phyloP scores from a whole-genome alignment of 2,329 filamentous ascomycete genomes.

The Phaeoacremonium minimum region DNA sequence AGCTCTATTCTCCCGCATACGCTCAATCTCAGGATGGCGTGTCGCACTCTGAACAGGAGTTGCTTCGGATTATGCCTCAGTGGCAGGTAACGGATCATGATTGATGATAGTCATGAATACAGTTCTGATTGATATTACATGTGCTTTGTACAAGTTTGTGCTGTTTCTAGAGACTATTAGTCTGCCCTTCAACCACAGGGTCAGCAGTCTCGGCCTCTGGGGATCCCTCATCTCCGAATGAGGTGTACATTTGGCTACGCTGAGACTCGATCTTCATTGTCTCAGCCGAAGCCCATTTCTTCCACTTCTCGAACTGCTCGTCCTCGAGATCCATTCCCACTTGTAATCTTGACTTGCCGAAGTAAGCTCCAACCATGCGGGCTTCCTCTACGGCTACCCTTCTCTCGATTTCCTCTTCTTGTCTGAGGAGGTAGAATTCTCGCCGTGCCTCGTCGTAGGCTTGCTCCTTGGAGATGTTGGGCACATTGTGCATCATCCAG shows the following conservation, averaged over 20 bases:
- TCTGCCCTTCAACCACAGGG: too few species aligned
- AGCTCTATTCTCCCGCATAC: too few species aligned
- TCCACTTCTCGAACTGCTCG: constrained; percentile 77
- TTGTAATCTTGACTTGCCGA: constrained; percentile 71
- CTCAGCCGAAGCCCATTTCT: constrained; percentile 63
- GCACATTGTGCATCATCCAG: constrained; percentile 69
- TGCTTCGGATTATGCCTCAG: too few species aligned
- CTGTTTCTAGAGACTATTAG: too few species aligned
- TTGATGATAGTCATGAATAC: too few species aligned
- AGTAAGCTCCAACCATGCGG: constrained; percentile 78
- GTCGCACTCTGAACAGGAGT: too few species aligned
- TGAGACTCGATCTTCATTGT: constrained; percentile 34
- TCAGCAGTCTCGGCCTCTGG: constrained; percentile 16
- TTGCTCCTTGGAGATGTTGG: constrained; percentile 50
- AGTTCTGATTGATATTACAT: too few species aligned
- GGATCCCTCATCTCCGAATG: constrained; percentile 31
- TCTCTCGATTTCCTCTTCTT: constrained; percentile 76
- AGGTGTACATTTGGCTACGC: constrained; percentile 36
- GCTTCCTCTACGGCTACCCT: constrained; percentile 88
- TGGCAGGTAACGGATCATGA: too few species aligned
- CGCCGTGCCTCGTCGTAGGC: constrained; percentile 86
- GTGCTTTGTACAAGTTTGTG: too few species aligned
- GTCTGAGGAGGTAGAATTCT: constrained; percentile 85
- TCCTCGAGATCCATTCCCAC: constrained; percentile 82
- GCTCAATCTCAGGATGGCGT: too few species aligned